These are phyloP conservation scores for Cylindrodendrum hubeiense DNA, from an alignment of 2,329 filamentous ascomycete species.

Conservation along the genomic window DNA sequence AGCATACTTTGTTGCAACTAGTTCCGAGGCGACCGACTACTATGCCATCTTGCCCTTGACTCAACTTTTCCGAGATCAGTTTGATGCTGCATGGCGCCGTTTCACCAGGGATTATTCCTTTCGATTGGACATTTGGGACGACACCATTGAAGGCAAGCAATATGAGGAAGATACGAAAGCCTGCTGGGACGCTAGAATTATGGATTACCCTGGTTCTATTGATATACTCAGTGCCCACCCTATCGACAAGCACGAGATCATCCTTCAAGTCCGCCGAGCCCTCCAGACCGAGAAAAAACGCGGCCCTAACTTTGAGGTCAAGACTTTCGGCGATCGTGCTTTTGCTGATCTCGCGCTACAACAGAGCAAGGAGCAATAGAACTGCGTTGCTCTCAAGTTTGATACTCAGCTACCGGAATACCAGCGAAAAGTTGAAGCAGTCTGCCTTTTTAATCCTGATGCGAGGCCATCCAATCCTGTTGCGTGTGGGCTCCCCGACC, in stretches of 20 bases:
- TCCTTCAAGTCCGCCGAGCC: slow-evolving; percentile 2
- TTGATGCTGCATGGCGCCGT: slow-evolving; percentile 5
- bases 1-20: slow-evolving; percentile 23
- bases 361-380: slow-evolving; percentile 14
- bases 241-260: neutral
- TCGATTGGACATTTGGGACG: neutral
- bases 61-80: neutral
- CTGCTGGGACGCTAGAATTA: neutral
- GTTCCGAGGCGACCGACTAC: neutral
- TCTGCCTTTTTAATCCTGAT: neutral
- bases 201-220: neutral
- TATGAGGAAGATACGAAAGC: too few species aligned
- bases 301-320: neutral
- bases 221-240: neutral
- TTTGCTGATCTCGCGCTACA: neutral
- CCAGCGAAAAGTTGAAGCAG: neutral
- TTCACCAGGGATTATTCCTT: neutral
- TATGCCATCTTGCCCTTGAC: neutral
- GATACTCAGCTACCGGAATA: neutral
- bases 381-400: slow-evolving; percentile 15
- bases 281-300: neutral
- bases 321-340: slow-evolving; percentile 2
- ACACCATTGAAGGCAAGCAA: neutral
- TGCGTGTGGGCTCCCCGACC: slow-evolving; percentile 19
- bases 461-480: neutral